These are phyloP conservation scores for Butyriboletus pseudospeciosus DNA, from an alignment of 1,284 basidiomycete species.

Conservation along the genomic window DNA sequence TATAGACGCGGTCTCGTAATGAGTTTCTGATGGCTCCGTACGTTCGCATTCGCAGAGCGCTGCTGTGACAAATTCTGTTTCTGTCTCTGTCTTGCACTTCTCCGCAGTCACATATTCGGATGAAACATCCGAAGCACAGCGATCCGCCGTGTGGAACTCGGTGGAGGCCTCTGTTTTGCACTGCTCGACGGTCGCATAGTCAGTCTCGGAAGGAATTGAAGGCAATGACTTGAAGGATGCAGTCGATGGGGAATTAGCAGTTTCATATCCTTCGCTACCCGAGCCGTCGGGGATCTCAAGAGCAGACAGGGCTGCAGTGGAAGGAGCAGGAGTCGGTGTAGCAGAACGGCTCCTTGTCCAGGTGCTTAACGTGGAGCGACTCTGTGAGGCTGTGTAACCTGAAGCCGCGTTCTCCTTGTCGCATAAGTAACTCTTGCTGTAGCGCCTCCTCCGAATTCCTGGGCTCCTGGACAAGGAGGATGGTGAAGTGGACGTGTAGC, in stretches of 20 bases:
- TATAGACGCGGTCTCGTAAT: conserved; percentile 51
- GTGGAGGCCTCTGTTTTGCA: conserved; percentile 42
- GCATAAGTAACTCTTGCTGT: conserved; percentile 37
- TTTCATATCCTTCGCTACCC: conserved; percentile 33
- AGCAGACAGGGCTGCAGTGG: conserved; percentile 24
- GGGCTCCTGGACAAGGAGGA: conserved; percentile 51
- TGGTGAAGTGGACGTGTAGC: conserved; percentile 31
- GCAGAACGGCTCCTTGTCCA: conserved; percentile 34
- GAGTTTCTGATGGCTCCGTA: conserved; percentile 41
- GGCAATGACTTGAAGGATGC: conserved; percentile 43
- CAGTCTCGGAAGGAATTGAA: conserved; percentile 51
- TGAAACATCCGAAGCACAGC: conserved; percentile 31
- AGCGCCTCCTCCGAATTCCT: conserved; percentile 53
- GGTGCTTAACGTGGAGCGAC: conserved; percentile 33
- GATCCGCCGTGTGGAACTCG: conserved; percentile 47
- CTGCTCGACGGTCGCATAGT: conserved; percentile 51
- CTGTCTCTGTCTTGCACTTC: conserved; percentile 47
- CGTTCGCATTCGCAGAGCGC: conserved; percentile 44
- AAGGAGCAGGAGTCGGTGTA: conserved; percentile 30
- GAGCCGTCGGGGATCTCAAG: conserved; percentile 31
- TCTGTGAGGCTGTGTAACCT: conserved; percentile 29
- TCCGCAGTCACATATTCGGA: conserved; percentile 49
- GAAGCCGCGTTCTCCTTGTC: conserved; percentile 53
- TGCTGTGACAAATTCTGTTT: conserved; percentile 50
- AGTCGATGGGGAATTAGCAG: conserved; percentile 38